Conservation (phyloP, 495 filamentous ascomycete genomes). For the Aspergillus affinis region DNA sequence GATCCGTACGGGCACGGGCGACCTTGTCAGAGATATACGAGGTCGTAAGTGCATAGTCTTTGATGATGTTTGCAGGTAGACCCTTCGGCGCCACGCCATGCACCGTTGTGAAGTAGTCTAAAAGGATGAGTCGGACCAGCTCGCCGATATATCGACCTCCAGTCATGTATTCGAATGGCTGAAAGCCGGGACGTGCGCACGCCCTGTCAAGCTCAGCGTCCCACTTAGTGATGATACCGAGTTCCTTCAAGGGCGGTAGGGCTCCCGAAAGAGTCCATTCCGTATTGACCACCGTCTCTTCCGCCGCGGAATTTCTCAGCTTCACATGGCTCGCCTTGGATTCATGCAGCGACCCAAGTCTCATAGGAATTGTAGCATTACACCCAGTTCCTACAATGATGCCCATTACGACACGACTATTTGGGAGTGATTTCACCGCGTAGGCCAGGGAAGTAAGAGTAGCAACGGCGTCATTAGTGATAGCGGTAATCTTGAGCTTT, state of each 20-base stretch:
- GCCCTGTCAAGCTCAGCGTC: conserved; percentile 63
- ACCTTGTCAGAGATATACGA: conserved; percentile 67
- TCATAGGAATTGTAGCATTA: conserved; percentile 78
- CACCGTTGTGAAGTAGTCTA: conserved; percentile 60
- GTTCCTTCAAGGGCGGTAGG: conserved; percentile 60
- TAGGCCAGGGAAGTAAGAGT: conserved; percentile 78
- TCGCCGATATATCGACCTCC: conserved; percentile 81
- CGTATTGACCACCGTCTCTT: conserved; percentile 76
- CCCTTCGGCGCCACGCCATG: conserved; percentile 32
- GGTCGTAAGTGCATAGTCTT: conserved; percentile 65
- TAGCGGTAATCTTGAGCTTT: conserved; percentile 67
- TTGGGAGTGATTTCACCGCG: conserved; percentile 57
- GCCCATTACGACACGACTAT: conserved; percentile 74
- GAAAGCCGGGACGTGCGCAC: conserved; percentile 73
- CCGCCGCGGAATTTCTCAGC: conserved; percentile 41
- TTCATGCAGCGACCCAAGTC: conserved; percentile 60
- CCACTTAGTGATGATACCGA: conserved; percentile 68
- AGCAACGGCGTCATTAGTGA: conserved; percentile 79
- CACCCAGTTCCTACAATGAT: conserved; percentile 82
- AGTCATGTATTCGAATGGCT: conserved; percentile 88
- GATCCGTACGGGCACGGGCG: conserved; percentile 46
- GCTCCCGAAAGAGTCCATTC: conserved; percentile 84
- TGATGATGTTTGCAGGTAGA: conserved; percentile 58
- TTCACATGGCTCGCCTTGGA: conserved; percentile 54
- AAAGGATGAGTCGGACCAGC: conserved; percentile 68